Base-by-base conservation (phyloP, 345 rosid genomes). In the Sonneratia alba region DNA sequence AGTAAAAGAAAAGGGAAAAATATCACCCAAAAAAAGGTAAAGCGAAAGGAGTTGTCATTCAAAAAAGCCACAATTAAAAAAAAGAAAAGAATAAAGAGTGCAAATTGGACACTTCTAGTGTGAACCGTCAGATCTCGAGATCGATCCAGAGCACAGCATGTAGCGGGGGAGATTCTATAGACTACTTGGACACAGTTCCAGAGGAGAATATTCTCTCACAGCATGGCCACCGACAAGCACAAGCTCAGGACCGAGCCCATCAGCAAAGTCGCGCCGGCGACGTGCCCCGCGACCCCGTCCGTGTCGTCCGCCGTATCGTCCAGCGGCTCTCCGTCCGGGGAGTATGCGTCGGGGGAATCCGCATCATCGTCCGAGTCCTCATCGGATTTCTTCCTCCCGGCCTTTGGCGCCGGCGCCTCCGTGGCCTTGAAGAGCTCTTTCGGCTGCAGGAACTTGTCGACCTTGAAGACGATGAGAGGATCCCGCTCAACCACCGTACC, bases 401-500 rank as follows among this genome's bases (percentile, higher is more conserved):
- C 77, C 53, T 82, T 74, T 4, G 90, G 83, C 24, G 85, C 82
- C 19, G 85, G 81, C 43, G 81, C 82, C 59, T 79, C 82, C 9
- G 82, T 77, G 34, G 86, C 90, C 83, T 91, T 90, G 70, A 85
- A 95, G 74, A 94, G 71, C 86, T 94, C 98, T 69, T 74, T 76
- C 0, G 98, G 98, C 78, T 81, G 64, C 84, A 94, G 75, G 22
- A 91, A 87, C 87, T 87, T 92, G 22, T 87, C 81, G 16, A 90
- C 72, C 75, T 90, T 87, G 70, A 78, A 95, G 24, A 95, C 73
- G 21, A 92, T 84, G 57, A 91, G 81, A 34, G 97, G 97, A 74
- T 95, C 97, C 71, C 86, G 81, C 49, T 95, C 97, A 32, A 85
- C 85, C 74, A 90, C 70, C 4, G 91, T 90, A 56, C 84, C 95